Percentiles rank a stretch among this genome's conserved stretches.
Evolutionary conservation across 1,139 yeast genomes (phyloP).

Genomic region (Yamadazyma sp.): DNA sequence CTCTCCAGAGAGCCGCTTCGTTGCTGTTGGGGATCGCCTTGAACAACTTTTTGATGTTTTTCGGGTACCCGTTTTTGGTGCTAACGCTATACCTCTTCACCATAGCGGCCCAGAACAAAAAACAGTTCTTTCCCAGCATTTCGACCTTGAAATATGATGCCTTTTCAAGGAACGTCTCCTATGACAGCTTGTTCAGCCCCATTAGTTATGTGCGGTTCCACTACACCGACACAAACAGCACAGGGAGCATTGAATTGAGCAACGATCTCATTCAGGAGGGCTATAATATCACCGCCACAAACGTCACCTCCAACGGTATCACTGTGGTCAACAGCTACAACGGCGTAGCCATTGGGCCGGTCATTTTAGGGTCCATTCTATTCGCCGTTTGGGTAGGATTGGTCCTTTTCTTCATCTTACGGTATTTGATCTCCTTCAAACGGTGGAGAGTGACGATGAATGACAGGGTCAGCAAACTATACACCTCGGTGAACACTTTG

Average conservation of each 20-base stretch:
- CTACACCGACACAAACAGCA: slow-evolving; percentile 4
- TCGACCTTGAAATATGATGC: slow-evolving; percentile 22
- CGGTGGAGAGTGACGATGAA: slow-evolving; percentile 16
- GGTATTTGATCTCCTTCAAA: slow-evolving; percentile 26
- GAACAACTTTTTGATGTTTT: slow-evolving; percentile 32
- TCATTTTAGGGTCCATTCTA: slow-evolving; percentile 30
- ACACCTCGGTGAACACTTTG: slow-evolving; percentile 48
- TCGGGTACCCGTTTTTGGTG: slow-evolving; percentile 48
- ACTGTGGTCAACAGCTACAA: neutral
- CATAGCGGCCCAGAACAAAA: slow-evolving; percentile 20
- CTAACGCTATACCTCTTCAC: slow-evolving; percentile 40
- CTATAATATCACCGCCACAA: slow-evolving; percentile 4
- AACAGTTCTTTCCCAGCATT: slow-evolving; percentile 18
- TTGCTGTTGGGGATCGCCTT: slow-evolving; percentile 35
- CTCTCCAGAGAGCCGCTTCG: slow-evolving; percentile 23
- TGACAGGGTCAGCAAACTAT: slow-evolving; percentile 34
- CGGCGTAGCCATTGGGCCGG: slow-evolving; percentile 7
- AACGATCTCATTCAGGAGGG: slow-evolving; percentile 2
- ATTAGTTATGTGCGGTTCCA: slow-evolving; percentile 9
- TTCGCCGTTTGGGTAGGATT: slow-evolving; percentile 35
- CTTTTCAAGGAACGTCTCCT: slow-evolving; percentile 27
- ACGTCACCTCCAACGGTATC: neutral
- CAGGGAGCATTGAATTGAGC: neutral
- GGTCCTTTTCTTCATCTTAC: slow-evolving; percentile 31
- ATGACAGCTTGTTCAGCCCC: slow-evolving; percentile 25